These are phyloP conservation scores for Mycosphaerella sp. DNA, from an alignment of 2,329 filamentous ascomycete species.

Conservation along the genomic window DNA sequence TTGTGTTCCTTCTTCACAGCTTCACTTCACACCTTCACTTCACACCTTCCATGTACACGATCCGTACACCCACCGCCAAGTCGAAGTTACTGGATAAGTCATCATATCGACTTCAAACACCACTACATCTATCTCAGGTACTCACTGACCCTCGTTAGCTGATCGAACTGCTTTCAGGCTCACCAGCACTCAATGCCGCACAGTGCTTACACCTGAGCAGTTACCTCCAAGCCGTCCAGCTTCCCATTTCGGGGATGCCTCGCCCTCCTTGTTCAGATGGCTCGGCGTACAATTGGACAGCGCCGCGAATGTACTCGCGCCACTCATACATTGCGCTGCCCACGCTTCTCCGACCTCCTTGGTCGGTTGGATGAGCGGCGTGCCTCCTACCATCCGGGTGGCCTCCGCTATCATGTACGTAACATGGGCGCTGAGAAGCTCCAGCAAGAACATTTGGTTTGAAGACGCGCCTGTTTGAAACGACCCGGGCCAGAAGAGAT, in stretches of 20 bases:
- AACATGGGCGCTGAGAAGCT: conserved; percentile 39
- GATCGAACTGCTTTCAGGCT: too few relatives aligned
- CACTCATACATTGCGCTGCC: conserved; percentile 38
- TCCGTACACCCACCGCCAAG: too few relatives aligned
- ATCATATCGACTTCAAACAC: too few relatives aligned
- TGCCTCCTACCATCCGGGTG: conserved; percentile 25
- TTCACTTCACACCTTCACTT: too few relatives aligned
- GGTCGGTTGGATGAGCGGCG: conserved; percentile 41
- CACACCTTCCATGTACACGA: too few relatives aligned
- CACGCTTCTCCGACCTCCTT: conserved; percentile 45
- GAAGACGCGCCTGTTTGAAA: conserved; percentile 36
- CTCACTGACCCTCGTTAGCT: too few relatives aligned
- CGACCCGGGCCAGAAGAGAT: conserved; percentile 47
- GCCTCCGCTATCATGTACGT: conserved; percentile 42
- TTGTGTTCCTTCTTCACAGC: too few relatives aligned
- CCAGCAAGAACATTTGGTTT: conserved; percentile 34
- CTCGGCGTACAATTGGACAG: conserved; percentile 50
- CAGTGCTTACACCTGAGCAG: background rate
- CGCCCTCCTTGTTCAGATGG: conserved; percentile 48
- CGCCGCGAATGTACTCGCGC: conserved; percentile 37
- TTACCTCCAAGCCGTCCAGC: conserved; percentile 32
- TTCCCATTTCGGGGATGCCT: conserved; percentile 26
- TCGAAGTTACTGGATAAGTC: too few relatives aligned
- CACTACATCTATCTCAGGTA: too few relatives aligned
- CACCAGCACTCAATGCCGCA: too few relatives aligned